These are phyloP conservation scores for Purshia tridentata DNA, from an alignment of 306 rosid genomes.

Conservation along the genomic window DNA sequence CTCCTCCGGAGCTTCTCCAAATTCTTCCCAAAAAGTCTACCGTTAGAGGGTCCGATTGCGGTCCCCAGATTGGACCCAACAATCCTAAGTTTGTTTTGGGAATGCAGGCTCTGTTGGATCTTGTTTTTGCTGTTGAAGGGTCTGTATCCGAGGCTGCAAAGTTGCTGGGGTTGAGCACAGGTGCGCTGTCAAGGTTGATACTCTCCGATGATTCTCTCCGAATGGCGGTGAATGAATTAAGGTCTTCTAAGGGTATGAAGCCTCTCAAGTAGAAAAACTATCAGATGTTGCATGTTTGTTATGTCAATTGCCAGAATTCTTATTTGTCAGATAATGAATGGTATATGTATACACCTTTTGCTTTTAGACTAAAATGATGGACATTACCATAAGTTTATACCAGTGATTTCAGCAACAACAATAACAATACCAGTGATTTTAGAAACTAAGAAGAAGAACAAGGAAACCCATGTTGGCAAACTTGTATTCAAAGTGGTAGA, in stretches of 20 bases:
- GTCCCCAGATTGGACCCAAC: conserved; percentile 81
- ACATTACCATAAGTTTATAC: too few species aligned
- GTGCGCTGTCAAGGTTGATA: conserved; percentile 78
- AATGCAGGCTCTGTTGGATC: conserved; percentile 91
- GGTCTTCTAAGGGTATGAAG: conserved; percentile 57
- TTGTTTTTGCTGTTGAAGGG: conserved; percentile 73
- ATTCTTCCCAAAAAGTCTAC: conserved; percentile 81
- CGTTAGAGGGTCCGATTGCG: conserved; percentile 67
- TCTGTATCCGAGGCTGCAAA: conserved; percentile 83
- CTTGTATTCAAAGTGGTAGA: too few species aligned
- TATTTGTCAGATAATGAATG: not conserved
- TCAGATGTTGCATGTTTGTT: not conserved
- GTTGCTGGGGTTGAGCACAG: conserved; percentile 87
- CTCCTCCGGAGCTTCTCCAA: conserved; percentile 76
- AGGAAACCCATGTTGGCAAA: too few species aligned
- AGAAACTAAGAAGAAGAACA: too few species aligned
- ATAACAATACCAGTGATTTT: too few species aligned
- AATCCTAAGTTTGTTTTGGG: conserved; percentile 75
- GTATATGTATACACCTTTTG: not conserved
- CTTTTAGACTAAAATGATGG: too few species aligned
- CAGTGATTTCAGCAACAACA: too few species aligned
- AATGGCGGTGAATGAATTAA: conserved; percentile 70
- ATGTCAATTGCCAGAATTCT: not conserved
- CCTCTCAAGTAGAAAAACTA: conserved; percentile 23
- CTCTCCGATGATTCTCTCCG: conserved; percentile 89